Percentiles rank a stretch among this genome's conserved stretches.
These are phyloP conservation scores for Prunus persica DNA, from an alignment of 306 rosid genomes.

Conservation along the genomic window Prunus_persica_NCBIv2 NC_034013.1:4993001-4993500, in stretches of 20 bases:
- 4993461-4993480: not conserved
- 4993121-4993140: conserved; percentile 58
- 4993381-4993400: too few species aligned
- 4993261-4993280: not conserved
- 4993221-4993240: not conserved
- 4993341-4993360: too few species aligned
- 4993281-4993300: not conserved
- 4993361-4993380: too few species aligned
- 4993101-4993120: conserved; percentile 69
- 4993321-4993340: too few species aligned
- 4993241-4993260: not conserved
- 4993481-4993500: not conserved
- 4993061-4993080: conserved; percentile 20
- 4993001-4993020: conserved; percentile 56
- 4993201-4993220: not conserved
- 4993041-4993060: conserved; percentile 57
- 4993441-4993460: not conserved
- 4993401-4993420: too few species aligned
- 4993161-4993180: not conserved
- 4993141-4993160: not conserved
- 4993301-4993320: too few species aligned
- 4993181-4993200: not conserved
- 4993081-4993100: conserved; percentile 16
- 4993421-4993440: too few species aligned
- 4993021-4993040: conserved; percentile 80